These are phyloP conservation scores for Boletus sp. DNA, from an alignment of 1,284 basidiomycete species.

Conservation along the genomic window DNA sequence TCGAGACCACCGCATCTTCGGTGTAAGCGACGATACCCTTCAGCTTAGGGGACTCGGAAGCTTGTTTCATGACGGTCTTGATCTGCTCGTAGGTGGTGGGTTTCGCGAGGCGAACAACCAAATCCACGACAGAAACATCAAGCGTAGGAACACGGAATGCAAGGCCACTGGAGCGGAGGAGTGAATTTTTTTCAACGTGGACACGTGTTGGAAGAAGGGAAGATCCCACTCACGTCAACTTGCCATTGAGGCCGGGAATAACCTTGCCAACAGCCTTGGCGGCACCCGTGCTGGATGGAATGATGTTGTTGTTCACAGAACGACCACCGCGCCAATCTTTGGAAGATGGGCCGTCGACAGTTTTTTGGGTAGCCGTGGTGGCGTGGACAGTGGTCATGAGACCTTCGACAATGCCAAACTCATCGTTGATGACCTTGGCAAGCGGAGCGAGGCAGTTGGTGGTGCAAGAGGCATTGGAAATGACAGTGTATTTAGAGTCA, in stretches of 20 bases:
- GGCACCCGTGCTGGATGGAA: constrained; percentile 98
- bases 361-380: constrained; percentile 99
- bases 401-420: constrained; percentile 92
- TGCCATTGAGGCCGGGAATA: constrained; percentile 96
- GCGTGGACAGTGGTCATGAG: constrained; percentile 99
- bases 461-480: constrained; percentile 99
- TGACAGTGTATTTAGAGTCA: constrained; percentile 89
- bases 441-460: constrained; percentile 99
- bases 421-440: constrained; percentile 98
- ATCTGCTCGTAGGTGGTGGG: constrained; percentile 87
- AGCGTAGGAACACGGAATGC: constrained; percentile 98
- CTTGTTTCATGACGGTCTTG: constrained; percentile 86
- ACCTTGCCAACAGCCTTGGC: constrained; percentile 99
- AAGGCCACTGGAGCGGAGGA: constrained; percentile 66
- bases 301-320: constrained; percentile 98
- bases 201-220: no score
- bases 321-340: constrained; percentile 99
- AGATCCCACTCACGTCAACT: constrained; percentile 65
- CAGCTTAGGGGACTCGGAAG: constrained; percentile 65
- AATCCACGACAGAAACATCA: constrained; percentile 98
- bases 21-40: constrained; percentile 96
- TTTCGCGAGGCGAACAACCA: constrained; percentile 94
- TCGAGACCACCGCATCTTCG: constrained; percentile 93
- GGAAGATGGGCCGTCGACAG: constrained; percentile 94
- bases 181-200: no score